phyloP scores from a whole-genome alignment of 441 rosid species.

The Jatropha multifida region DNA sequence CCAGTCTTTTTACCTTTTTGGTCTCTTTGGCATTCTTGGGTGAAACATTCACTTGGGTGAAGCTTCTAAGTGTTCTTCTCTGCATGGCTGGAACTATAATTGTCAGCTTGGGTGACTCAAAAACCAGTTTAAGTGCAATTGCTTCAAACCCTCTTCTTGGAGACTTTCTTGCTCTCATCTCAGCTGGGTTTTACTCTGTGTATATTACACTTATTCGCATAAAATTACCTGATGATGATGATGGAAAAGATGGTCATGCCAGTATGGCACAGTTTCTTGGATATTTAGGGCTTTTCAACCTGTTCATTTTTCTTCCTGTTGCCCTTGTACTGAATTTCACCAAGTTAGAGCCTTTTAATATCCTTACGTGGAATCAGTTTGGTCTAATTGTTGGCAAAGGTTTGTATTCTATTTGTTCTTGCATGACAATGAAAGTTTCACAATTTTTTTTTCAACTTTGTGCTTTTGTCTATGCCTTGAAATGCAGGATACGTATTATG shows the following conservation, averaged over 20 bases:
- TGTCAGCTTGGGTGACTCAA: slow-evolving; percentile 88
- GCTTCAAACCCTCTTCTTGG: slow-evolving; percentile 80
- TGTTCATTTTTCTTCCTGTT: slow-evolving; percentile 74
- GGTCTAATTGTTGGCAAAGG: slow-evolving; percentile 92
- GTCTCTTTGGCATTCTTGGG: slow-evolving; percentile 73
- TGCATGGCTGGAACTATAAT: slow-evolving; percentile 92
- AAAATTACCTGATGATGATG: slow-evolving; percentile 84
- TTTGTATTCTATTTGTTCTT: slow-evolving; percentile 26
- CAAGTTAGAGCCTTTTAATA: slow-evolving; percentile 61
- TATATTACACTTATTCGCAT: slow-evolving; percentile 86
- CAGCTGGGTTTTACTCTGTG: slow-evolving; percentile 77
- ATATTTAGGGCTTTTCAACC: slow-evolving; percentile 82
- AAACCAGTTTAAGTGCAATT: slow-evolving; percentile 35
- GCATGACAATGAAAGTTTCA: not conserved
- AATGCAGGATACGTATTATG: not conserved
- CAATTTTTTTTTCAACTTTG: too few relatives aligned
- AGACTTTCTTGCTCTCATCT: slow-evolving; percentile 70
- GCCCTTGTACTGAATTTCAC: slow-evolving; percentile 69
- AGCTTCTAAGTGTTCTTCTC: slow-evolving; percentile 83
- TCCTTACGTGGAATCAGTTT: slow-evolving; percentile 61
- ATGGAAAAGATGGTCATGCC: slow-evolving; percentile 61
- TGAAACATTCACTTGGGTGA: slow-evolving; percentile 88
- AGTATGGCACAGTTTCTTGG: slow-evolving; percentile 97
- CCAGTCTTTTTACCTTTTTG: slow-evolving; percentile 90
- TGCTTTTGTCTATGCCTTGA: not conserved